A percentile compares a stretch with the other conserved stretches of the same genome.
Conservation (phyloP, 148 eudicot genomes). For the Dysphania ambrosioides region DNA sequence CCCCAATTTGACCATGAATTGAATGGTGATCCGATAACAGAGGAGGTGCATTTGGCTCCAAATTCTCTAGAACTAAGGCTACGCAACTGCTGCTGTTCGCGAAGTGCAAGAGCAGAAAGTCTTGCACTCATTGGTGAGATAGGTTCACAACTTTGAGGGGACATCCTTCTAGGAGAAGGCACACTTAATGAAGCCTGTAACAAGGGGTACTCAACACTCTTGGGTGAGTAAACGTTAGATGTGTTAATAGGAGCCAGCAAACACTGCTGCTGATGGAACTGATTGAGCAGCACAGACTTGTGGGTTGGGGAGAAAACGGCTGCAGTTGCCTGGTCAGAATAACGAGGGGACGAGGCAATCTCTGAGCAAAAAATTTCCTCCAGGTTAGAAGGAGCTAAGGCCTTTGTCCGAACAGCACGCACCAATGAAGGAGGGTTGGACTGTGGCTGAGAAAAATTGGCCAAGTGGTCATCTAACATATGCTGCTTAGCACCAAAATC, state of each 20-base stretch:
- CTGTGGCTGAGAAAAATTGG: slow-evolving; percentile 43
- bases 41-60: slow-evolving; percentile 33
- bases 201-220: slow-evolving; percentile 57
- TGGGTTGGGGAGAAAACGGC: slow-evolving; percentile 66
- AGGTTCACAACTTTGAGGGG: slow-evolving; percentile 66
- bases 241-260: slow-evolving; percentile 64
- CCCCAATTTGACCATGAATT: slow-evolving; percentile 56
- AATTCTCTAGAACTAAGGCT: slow-evolving; percentile 62
- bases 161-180: slow-evolving; percentile 59
- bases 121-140: slow-evolving; percentile 60
- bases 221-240: slow-evolving; percentile 50
- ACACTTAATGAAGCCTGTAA: slow-evolving; percentile 57
- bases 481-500: slow-evolving; percentile 54
- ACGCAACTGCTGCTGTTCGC: slow-evolving; percentile 40
- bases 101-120: slow-evolving; percentile 44
- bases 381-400: slow-evolving; percentile 67
- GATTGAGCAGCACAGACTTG: slow-evolving; percentile 58
- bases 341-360: slow-evolving; percentile 57
- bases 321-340: slow-evolving; percentile 45
- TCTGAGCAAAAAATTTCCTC: slow-evolving; percentile 70
- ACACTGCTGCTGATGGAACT: slow-evolving; percentile 73
- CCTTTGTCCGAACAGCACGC: slow-evolving; percentile 47
- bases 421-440: slow-evolving; percentile 40
- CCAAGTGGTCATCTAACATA: slow-evolving; percentile 42
- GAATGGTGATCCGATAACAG: slow-evolving; percentile 43